Evolutionary conservation across 352 stramenopile species (phyloP).

Genomic region (Pythium sp.): DNA sequence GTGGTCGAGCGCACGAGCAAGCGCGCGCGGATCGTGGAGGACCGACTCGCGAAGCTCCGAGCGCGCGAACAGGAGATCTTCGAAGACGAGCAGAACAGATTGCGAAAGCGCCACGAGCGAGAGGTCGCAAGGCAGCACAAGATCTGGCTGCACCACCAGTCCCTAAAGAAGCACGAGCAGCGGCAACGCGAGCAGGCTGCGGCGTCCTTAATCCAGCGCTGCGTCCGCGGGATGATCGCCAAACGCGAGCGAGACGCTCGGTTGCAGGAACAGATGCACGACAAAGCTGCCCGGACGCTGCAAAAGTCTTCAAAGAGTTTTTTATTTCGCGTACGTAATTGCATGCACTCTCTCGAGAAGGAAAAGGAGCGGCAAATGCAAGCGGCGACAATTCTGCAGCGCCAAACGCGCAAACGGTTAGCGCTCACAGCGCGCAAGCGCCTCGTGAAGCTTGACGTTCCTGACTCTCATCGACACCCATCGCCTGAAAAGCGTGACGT

Average conservation of each 20-base stretch:
- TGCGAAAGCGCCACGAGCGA: constrained; percentile 33
- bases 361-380: constrained; percentile 27
- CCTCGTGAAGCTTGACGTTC: background rate
- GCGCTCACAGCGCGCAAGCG: constrained; percentile 15
- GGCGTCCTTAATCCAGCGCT: constrained; percentile 39
- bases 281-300: constrained; percentile 31
- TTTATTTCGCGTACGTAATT: constrained; percentile 22
- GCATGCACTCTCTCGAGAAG: constrained; percentile 17
- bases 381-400: constrained; percentile 49
- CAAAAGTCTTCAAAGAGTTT: constrained; percentile 35
- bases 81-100: constrained; percentile 37
- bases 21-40: constrained; percentile 35
- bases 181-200: constrained; percentile 34
- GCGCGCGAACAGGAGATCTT: constrained; percentile 40
- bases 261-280: constrained; percentile 14
- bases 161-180: constrained; percentile 43
- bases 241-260: constrained; percentile 12
- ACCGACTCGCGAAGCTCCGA: constrained; percentile 49
- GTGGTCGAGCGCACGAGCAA: constrained; percentile 55
- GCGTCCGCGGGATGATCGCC: constrained; percentile 35
- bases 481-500: background rate
- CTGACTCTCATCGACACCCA: background rate
- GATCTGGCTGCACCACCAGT: constrained; percentile 49
- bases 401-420: constrained; percentile 31
- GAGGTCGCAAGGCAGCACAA: constrained; percentile 41